Percentiles rank a stretch among this genome's conserved stretches.
phyloP scores from a whole-genome alignment of 495 filamentous ascomycete species.

The Margaritispora aquatica region DNA sequence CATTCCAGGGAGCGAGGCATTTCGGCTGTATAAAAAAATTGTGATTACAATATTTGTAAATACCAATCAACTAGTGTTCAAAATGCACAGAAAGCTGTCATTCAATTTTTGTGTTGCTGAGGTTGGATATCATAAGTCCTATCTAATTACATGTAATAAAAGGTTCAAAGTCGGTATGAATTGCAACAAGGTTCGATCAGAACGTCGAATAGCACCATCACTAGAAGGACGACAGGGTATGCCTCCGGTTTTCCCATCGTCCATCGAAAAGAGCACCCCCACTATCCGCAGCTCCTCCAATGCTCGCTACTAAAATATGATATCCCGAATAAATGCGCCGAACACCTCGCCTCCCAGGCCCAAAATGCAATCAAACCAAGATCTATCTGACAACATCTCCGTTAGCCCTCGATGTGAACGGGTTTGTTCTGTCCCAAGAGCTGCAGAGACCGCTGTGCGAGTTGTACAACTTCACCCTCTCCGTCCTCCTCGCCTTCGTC shows the following conservation, averaged over 20 bases:
- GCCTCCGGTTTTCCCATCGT: constrained; percentile 1
- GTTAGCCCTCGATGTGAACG: constrained; percentile 47
- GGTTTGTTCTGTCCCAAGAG: constrained; percentile 62
- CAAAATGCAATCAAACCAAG: constrained; percentile 21
- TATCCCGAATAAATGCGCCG: constrained; percentile 20
- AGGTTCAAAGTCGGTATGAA: constrained; percentile 19
- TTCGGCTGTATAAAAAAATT: neutral
- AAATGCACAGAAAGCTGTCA: neutral
- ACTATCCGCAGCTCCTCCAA: constrained; percentile 20
- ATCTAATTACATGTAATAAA: constrained; percentile 28
- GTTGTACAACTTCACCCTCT: constrained; percentile 85
- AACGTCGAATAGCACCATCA: constrained; percentile 16
- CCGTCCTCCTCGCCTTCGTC: constrained; percentile 79
- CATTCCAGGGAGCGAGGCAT: constrained; percentile 10
- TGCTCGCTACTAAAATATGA: constrained; percentile 24
- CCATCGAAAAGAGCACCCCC: neutral
- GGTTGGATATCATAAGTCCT: constrained; percentile 25
- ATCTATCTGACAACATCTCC: constrained; percentile 3
- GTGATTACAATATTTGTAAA: neutral
- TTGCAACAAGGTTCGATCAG: constrained; percentile 20
- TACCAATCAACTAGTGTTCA: neutral
- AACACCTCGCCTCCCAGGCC: constrained; percentile 23
- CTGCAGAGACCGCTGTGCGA: constrained; percentile 85
- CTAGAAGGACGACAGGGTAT: constrained; percentile 6
- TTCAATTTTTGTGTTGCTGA: neutral